phyloP scores from a whole-genome alignment of 768 basidiomycete genomes.

The Lactarius psammicola region DNA sequence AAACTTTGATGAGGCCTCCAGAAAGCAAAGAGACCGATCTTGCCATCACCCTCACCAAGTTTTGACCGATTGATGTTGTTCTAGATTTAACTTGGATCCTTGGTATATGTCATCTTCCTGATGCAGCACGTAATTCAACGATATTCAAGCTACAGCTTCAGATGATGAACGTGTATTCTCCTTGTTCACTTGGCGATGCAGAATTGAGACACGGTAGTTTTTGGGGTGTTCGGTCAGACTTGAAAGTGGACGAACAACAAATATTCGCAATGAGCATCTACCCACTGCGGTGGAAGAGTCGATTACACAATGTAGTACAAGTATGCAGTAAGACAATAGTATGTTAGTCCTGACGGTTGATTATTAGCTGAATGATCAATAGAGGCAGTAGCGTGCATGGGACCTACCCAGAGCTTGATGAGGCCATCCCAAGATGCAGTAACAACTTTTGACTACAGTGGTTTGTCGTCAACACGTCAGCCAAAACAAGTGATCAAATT shows the following conservation, averaged over 20 bases:
- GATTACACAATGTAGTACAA: conserved; percentile 12
- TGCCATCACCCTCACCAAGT: too few relatives aligned
- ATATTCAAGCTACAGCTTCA: not conserved
- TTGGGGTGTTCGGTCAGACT: not conserved
- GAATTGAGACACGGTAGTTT: not conserved
- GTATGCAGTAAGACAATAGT: conserved; percentile 1
- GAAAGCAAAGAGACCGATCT: too few relatives aligned
- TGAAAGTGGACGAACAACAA: not conserved
- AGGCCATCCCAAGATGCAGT: conserved; percentile 98
- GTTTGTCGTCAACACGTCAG: conserved; percentile 1
- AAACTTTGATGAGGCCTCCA: too few relatives aligned
- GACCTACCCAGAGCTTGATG: conserved; percentile 93
- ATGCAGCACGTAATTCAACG: not conserved
- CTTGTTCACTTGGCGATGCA: not conserved
- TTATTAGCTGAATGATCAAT: conserved; percentile 17
- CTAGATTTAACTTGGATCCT: too few relatives aligned
- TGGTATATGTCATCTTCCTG: too few relatives aligned
- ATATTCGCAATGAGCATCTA: not conserved
- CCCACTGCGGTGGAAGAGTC: not conserved
- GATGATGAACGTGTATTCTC: not conserved
- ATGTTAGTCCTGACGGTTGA: conserved; percentile 22
- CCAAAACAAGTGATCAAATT: conserved; percentile 15
- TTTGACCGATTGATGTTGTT: too few relatives aligned
- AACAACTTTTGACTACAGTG: conserved; percentile 83
- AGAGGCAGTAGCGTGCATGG: not conserved